Conservation (phyloP, 768 basidiomycete species). For the Macrocybe gigantea region DNA sequence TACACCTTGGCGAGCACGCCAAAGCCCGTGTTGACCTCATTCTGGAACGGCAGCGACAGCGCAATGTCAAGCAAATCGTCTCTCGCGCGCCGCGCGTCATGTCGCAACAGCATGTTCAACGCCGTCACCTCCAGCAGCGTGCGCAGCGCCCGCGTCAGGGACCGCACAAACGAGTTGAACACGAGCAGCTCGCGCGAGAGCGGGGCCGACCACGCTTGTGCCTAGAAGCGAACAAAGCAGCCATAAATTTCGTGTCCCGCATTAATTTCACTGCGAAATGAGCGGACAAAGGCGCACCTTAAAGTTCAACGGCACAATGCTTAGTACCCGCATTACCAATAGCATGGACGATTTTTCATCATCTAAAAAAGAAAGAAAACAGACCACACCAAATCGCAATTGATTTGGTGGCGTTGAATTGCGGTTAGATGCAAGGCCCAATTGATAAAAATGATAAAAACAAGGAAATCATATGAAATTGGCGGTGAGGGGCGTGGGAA, state of each 20-base stretch:
- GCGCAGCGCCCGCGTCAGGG: conserved; percentile 84
- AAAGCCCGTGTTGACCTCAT: conserved; percentile 96
- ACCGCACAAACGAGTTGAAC: conserved; percentile 96
- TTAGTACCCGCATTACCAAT: conserved; percentile 93
- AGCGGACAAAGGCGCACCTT: conserved; percentile 51
- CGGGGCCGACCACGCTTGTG: conserved; percentile 93
- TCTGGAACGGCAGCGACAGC: conserved; percentile 89
- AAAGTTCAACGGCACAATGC: conserved; percentile 92
- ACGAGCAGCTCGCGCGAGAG: conserved; percentile 94
- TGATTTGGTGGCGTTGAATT: conserved; percentile 11
- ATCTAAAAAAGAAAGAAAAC: conserved; percentile 34
- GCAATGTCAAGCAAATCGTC: conserved; percentile 93
- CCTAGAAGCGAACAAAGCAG: conserved; percentile 32
- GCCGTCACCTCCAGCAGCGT: conserved; percentile 87
- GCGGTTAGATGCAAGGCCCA: too few species aligned
- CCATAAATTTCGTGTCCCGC: background rate
- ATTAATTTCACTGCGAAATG: background rate
- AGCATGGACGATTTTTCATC: conserved; percentile 94
- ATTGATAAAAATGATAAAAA: too few species aligned
- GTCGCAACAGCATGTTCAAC: conserved; percentile 88
- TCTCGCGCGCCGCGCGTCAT: conserved; percentile 78
- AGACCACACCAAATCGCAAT: too few species aligned
- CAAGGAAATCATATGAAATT: conserved; percentile 10
- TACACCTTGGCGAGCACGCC: conserved; percentile 97
- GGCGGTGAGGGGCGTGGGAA: too few species aligned